These are phyloP conservation scores for Cymbopogon flexuosus DNA, from an alignment of 202 grass and related monocot genomes.

Conservation along the genomic window DNA sequence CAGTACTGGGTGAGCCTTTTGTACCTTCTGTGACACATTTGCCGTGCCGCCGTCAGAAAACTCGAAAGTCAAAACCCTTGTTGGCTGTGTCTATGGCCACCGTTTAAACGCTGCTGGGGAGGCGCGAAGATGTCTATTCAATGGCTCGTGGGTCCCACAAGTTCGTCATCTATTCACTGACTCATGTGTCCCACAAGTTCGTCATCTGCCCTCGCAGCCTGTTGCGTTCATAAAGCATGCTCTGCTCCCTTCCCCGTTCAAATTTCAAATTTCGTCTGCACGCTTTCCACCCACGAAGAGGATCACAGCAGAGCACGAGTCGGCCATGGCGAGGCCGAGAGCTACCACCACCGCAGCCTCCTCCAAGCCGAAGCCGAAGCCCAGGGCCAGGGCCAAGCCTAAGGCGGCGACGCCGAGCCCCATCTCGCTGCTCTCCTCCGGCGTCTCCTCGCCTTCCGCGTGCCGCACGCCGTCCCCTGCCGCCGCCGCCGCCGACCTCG, in stretches of 20 bases:
- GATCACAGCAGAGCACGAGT: not conserved
- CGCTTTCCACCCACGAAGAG: not conserved
- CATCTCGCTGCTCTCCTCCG: conserved; percentile 28
- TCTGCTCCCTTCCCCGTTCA: not conserved
- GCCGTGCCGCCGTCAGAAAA: too few species aligned
- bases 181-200: too few species aligned
- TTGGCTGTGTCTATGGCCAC: too few species aligned
- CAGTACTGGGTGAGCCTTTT: too few species aligned
- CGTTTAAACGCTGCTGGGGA: too few species aligned
- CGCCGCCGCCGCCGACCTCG: conserved; percentile 28
- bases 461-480: conserved; percentile 4
- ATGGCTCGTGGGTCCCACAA: too few species aligned
- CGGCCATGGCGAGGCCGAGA: conserved; percentile 49
- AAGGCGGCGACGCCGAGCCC: conserved; percentile 31
- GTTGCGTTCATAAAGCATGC: not conserved
- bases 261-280: conserved; percentile 19
- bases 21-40: too few species aligned
- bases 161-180: not conserved
- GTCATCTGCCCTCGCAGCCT: not conserved
- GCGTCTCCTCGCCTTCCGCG: conserved; percentile 28
- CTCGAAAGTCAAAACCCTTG: too few species aligned
- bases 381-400: conserved; percentile 20
- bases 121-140: too few species aligned
- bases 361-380: conserved; percentile 23
- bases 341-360: conserved; percentile 20